Evolutionary conservation across 257 asterid genomes (phyloP).

Genomic region (Fraxinus anomala): DNA sequence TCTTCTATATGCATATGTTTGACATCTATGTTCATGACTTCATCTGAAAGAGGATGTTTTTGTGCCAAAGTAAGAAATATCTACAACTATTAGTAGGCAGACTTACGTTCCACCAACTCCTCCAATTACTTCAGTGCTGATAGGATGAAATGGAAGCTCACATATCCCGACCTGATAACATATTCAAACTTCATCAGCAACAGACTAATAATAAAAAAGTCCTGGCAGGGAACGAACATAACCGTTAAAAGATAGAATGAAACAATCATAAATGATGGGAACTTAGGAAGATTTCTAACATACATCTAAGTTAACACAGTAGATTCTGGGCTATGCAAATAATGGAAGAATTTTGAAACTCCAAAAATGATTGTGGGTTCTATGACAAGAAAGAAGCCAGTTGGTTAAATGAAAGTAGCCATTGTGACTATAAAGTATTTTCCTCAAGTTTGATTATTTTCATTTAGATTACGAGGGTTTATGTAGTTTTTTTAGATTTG

Average conservation of each 20-base stretch:
- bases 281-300: background rate
- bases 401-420: background rate
- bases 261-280: background rate
- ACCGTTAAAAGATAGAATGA: background rate
- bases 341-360: background rate
- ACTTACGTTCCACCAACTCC: constrained; percentile 99
- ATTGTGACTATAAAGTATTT: background rate
- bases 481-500: background rate
- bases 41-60: background rate
- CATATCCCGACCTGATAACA: constrained; percentile 79
- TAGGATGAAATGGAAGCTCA: constrained; percentile 98
- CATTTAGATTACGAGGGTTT: background rate
- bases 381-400: background rate
- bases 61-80: background rate
- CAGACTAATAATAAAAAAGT: background rate
- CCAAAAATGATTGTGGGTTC: background rate
- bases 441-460: background rate
- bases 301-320: background rate
- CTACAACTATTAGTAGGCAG: background rate
- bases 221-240: background rate
- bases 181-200: constrained; percentile 12
- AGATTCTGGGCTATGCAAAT: background rate
- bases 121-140: constrained; percentile 88
- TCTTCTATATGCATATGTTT: background rate
- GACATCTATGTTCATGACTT: background rate